Evolutionary conservation across 306 rosid genomes (phyloP).

Genomic region (Quercus variabilis): DNA sequence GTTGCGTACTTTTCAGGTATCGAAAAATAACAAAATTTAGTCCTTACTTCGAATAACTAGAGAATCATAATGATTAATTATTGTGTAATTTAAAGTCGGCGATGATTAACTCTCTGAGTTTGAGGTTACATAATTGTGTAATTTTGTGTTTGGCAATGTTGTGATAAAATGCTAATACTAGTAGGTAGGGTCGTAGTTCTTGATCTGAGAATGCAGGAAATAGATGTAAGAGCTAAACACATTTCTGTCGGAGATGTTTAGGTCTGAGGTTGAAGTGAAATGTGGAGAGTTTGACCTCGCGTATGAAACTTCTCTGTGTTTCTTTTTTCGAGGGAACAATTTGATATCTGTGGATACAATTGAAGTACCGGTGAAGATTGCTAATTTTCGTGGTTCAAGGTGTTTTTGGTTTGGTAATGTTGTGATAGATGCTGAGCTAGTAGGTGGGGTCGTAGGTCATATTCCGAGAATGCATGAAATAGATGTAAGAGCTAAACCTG

Average conservation of each 20-base stretch:
- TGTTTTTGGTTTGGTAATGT: background rate
- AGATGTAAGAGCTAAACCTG: background rate
- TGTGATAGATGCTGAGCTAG: background rate
- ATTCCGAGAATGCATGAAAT: background rate
- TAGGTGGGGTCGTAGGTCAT: background rate
- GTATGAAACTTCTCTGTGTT: too few relatives aligned
- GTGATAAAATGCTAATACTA: too few relatives aligned
- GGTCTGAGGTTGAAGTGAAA: background rate
- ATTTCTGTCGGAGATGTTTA: background rate
- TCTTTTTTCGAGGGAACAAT: background rate
- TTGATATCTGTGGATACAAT: background rate
- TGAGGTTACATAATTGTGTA: too few relatives aligned
- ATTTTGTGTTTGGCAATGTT: too few relatives aligned
- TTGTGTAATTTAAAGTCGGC: background rate
- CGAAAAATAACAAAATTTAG: background rate
- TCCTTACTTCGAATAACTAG: background rate
- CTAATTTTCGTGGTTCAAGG: background rate
- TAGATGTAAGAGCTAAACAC: too few relatives aligned
- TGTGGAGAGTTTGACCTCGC: too few relatives aligned
- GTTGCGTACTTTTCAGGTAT: conserved; percentile 79
- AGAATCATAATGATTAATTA: background rate
- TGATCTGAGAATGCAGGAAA: too few relatives aligned
- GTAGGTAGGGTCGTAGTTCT: too few relatives aligned
- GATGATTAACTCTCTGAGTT: too few relatives aligned
- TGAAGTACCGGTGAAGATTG: background rate